Conservation (phyloP, 768 basidiomycete genomes). For the Leucogyrophana mollusca region DNA sequence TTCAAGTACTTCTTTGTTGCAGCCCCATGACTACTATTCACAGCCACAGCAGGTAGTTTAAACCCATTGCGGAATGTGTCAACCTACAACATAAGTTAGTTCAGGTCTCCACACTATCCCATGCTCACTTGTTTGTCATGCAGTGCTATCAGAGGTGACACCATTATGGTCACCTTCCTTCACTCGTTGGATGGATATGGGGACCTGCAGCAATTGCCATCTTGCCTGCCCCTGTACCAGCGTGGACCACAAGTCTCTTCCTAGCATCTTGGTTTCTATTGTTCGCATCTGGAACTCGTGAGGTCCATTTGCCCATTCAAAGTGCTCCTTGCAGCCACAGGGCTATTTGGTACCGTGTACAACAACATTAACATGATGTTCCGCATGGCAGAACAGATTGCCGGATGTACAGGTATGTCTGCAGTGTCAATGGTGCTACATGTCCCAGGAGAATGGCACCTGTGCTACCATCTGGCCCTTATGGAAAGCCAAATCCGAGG, state of each 20-base stretch:
- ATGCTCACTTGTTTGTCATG: slow-evolving; percentile 37
- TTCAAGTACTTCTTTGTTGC: slow-evolving; percentile 20
- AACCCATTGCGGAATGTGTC: slow-evolving; percentile 31
- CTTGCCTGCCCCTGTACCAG: slow-evolving; percentile 36
- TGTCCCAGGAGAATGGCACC: slow-evolving; percentile 37
- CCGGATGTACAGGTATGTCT: slow-evolving; percentile 28
- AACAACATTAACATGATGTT: slow-evolving; percentile 38
- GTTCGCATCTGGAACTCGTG: slow-evolving; percentile 28
- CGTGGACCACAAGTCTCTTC: slow-evolving; percentile 35
- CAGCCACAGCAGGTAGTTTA: slow-evolving; percentile 25
- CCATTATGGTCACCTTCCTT: slow-evolving; percentile 34
- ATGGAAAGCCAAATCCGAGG: slow-evolving; percentile 19
- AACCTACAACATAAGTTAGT: slow-evolving; percentile 16
- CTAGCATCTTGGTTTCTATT: slow-evolving; percentile 27
- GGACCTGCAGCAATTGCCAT: slow-evolving; percentile 39
- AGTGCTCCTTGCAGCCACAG: slow-evolving; percentile 20
- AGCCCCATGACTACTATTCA: slow-evolving; percentile 33
- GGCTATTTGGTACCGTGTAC: slow-evolving; percentile 22
- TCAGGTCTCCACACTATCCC: too few relatives aligned
- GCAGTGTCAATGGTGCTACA: too few relatives aligned
- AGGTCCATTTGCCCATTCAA: slow-evolving; percentile 13
- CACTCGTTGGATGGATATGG: slow-evolving; percentile 22
- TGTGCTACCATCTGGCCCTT: slow-evolving; percentile 33
- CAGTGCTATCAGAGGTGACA: slow-evolving; percentile 38
- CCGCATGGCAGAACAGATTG: slow-evolving; percentile 29